Percentiles rank a stretch among this genome's conserved stretches.
These are phyloP conservation scores for Oryza brachyantha DNA, from an alignment of 176 grass and related monocot species.

Conservation along the genomic window DNA sequence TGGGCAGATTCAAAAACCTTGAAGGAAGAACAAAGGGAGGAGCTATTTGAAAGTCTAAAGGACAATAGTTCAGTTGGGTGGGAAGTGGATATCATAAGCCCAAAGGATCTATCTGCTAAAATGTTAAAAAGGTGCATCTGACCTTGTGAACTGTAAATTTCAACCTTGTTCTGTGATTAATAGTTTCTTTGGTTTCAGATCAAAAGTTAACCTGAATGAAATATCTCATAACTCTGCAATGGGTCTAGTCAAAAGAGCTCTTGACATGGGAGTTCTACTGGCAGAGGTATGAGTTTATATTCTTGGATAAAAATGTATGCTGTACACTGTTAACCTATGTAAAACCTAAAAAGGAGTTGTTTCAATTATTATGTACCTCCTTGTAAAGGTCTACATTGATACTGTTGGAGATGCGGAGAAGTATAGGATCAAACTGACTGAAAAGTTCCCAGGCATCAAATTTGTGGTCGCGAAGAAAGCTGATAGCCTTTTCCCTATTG, in stretches of 20 bases:
- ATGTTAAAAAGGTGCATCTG: constrained; percentile 73
- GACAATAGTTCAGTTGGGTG: constrained; percentile 61
- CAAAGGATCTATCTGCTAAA: constrained; percentile 85
- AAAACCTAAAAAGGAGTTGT: background rate
- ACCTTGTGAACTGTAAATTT: background rate
- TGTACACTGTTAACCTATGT: background rate
- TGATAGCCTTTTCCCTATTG: constrained; percentile 93
- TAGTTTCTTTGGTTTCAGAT: constrained; percentile 40
- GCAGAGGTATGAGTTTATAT: constrained; percentile 56
- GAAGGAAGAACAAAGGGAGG: constrained; percentile 90
- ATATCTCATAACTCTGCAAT: constrained; percentile 98
- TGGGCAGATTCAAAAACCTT: constrained; percentile 86
- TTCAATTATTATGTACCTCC: background rate
- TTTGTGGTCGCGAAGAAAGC: constrained; percentile 97
- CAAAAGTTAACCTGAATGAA: constrained; percentile 91
- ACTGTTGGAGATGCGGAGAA: constrained; percentile 94
- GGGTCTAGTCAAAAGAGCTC: constrained; percentile 62
- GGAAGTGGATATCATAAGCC: constrained; percentile 93
- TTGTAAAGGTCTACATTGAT: constrained; percentile 82
- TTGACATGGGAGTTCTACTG: constrained; percentile 73
- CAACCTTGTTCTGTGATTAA: background rate
- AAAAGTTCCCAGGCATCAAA: constrained; percentile 80
- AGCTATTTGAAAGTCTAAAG: constrained; percentile 82
- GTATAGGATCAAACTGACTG: constrained; percentile 76
- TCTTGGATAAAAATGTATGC: background rate